Evolutionary conservation across 164 flowering plant genomes (phyloP), one percentile per base, ranked within the genome.

Genomic region (Kalanchoe fedtschenkoi): DNA sequence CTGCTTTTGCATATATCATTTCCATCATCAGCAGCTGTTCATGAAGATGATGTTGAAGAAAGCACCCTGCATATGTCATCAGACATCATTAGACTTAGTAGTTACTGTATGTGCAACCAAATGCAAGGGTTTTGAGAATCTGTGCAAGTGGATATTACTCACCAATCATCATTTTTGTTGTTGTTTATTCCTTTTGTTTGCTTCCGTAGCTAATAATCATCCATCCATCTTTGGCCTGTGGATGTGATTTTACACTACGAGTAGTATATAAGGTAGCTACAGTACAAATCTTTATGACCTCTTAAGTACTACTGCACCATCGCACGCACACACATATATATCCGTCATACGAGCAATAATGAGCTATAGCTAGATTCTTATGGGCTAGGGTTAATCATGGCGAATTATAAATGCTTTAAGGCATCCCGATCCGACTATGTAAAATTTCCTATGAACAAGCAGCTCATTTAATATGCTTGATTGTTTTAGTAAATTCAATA

Each of bases 71-170:
- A 44, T 44, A 19, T 44, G 24, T 47, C 54, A 47, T 47, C 54
- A 47, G 8, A 51, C 56, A 51, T 51, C 56, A 51, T 51, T 51
- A n/a, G n/a, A n/a, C n/a, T n/a, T n/a, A n/a, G n/a, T n/a, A 51
- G 56, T 51, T 51, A 51, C 56, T 51, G 16, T 30, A 51, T 11
- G 56, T 11, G 54, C 56, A 26, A 51, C 24, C 56, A 51, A 51
- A 26, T 51, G 56, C 32, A 51, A 24, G 56, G 15, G 24, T 32
- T 32, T 29, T 51, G 56, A 51, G 30, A 51, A 51, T 51, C 56
- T 51, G 56, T 51, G 56, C 56, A 13, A 51, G 13, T 22, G 10
- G n/a, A n/a, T 51, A 51, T 51, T 26, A 26, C 56, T 51, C n/a
- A 51, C 26, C 30, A 51, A 26, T 10, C 32, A 51, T 51, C 56